Percentiles rank a stretch among this genome's conserved stretches.
Conservation (phyloP, 2,329 filamentous ascomycete species). For the Zasmidium citrigriseum region DNA sequence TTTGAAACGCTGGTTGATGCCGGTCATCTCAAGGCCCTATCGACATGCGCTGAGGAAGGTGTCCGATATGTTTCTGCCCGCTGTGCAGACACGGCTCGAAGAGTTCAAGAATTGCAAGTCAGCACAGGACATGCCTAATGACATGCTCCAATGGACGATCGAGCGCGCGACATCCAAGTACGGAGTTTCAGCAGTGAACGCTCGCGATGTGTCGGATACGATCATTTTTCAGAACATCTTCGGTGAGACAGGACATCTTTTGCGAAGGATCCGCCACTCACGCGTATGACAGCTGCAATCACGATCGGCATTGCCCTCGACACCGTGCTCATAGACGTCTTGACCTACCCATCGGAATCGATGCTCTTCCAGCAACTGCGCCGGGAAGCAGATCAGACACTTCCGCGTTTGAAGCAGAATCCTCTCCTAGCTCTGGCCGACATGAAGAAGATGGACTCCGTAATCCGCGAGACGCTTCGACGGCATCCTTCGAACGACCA, state of each 20-base stretch:
- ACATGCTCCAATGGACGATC: conserved; percentile 22
- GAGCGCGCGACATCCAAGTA: conserved; percentile 6
- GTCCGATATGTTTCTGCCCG: background rate
- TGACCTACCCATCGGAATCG: background rate
- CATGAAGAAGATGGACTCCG: conserved; percentile 21
- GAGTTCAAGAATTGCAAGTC: background rate
- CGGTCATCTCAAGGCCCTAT: conserved; percentile 3
- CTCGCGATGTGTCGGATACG: conserved; percentile 11
- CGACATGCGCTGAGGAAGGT: conserved; percentile 7
- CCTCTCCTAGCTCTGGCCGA: background rate
- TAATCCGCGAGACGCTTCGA: conserved; percentile 30
- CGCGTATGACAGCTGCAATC: background rate
- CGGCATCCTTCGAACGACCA: conserved; percentile 11
- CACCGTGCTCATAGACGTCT: background rate
- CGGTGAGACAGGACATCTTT: conserved; percentile 17
- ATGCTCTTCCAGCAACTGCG: background rate
- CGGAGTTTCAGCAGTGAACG: conserved; percentile 6
- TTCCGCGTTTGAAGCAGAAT: background rate
- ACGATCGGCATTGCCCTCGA: background rate
- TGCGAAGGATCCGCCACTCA: background rate
- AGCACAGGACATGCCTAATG: conserved; percentile 5
- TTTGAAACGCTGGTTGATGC: conserved; percentile 8
- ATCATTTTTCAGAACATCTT: conserved; percentile 27
- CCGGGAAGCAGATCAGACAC: background rate
- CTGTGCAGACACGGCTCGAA: background rate